A percentile compares a stretch with the other conserved stretches of the same genome.
These are phyloP conservation scores for Penicillium janthinellum DNA, from an alignment of 2,329 filamentous ascomycete genomes.

Conservation along the genomic window DNA sequence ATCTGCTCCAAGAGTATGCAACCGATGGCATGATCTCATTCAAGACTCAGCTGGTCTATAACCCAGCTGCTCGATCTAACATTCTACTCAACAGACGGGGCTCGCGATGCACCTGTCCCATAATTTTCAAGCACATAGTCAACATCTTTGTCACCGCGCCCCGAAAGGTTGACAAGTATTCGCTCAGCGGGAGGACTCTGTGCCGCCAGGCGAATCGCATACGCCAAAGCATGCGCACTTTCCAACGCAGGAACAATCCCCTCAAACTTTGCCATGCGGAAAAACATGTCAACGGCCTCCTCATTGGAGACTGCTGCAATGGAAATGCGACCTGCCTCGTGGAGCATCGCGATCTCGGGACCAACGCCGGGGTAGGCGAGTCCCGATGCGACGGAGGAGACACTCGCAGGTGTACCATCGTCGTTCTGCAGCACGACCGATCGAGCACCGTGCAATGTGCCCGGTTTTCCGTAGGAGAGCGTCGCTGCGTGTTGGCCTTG, in stretches of 20 bases:
- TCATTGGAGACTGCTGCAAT: constrained; percentile 20
- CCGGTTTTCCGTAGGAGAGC: not conserved
- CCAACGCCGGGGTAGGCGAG: constrained; percentile 31
- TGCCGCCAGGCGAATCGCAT: constrained; percentile 73
- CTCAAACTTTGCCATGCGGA: constrained; percentile 22
- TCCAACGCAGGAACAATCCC: constrained; percentile 14
- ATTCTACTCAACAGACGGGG: no score
- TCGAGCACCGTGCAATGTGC: constrained; percentile 9
- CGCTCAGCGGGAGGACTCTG: constrained; percentile 18
- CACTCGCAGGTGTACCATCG: constrained; percentile 2
- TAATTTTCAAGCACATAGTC: constrained; percentile 14
- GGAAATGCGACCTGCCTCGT: constrained; percentile 19
- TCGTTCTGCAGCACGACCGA: constrained; percentile 9
- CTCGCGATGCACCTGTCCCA: not conserved
- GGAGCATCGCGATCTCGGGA: constrained; percentile 24
- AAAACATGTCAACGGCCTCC: constrained; percentile 25
- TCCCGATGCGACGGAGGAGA: constrained; percentile 21
- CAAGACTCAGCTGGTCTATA: no score
- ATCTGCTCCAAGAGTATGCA: no score
- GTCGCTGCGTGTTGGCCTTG: constrained; percentile 7
- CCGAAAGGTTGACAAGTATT: constrained; percentile 24
- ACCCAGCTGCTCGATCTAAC: no score
- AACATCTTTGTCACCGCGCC: constrained; percentile 26
- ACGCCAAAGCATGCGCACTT: constrained; percentile 56
- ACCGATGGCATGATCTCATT: no score